These are phyloP conservation scores for Nicotiana sylvestris DNA, from an alignment of 257 asterid species.

Conservation along the genomic window DNA sequence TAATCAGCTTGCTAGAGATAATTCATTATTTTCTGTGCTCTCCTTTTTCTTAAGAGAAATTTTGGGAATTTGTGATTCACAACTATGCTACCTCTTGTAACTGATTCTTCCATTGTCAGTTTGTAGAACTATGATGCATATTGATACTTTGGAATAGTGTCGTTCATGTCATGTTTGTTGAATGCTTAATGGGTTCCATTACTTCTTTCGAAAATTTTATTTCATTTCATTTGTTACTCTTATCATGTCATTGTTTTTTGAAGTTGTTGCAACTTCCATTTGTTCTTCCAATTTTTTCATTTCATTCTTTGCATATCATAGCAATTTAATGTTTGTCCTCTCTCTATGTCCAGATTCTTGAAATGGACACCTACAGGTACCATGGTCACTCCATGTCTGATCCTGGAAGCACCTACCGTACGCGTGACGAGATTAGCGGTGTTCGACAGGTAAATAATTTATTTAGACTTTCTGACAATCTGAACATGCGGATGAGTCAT, in stretches of 20 bases:
- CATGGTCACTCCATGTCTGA: slow-evolving; percentile 99
- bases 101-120: not conserved
- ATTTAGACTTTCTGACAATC: not conserved
- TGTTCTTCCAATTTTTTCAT: not conserved
- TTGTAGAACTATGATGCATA: not conserved
- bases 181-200: not conserved
- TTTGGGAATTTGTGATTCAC: not conserved
- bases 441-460: slow-evolving; percentile 66
- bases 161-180: not conserved
- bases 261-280: not conserved
- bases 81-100: no score
- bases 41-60: not conserved
- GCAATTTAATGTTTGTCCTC: slow-evolving; percentile 10
- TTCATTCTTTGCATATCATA: not conserved
- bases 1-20: no score
- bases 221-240: not conserved
- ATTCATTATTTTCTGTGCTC: no score
- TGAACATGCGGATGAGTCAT: not conserved
- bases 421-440: slow-evolving; percentile 89
- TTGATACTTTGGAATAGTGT: not conserved
- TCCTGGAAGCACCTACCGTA: slow-evolving; percentile 97
- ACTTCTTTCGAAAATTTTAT: not conserved
- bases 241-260: not conserved
- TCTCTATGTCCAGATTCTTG: slow-evolving; percentile 69
- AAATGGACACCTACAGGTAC: slow-evolving; percentile 97